Conservation (phyloP, 257 asterid species). For the Linaria vulgaris region DNA sequence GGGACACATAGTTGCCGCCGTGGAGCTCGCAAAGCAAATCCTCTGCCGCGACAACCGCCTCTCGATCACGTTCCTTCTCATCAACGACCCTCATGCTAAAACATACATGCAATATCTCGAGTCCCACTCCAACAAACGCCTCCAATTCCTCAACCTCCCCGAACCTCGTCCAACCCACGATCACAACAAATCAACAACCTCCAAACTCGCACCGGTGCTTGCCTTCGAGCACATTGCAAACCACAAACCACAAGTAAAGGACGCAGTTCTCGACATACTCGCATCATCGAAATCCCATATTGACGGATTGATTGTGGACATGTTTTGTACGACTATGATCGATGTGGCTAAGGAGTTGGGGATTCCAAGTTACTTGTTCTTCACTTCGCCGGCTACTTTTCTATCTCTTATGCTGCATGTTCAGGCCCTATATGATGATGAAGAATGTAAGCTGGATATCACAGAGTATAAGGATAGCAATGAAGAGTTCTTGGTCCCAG, state of each 20-base stretch:
- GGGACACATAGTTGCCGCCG: conserved; percentile 54
- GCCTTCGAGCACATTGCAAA: conserved; percentile 12
- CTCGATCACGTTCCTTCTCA: conserved; percentile 44
- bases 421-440: conserved; percentile 23
- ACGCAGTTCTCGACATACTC: conserved; percentile 23
- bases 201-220: neutral
- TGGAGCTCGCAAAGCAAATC: conserved; percentile 48
- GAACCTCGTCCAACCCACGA: neutral
- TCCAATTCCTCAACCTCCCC: conserved; percentile 38
- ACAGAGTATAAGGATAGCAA: conserved; percentile 6
- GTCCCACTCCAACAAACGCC: conserved; percentile 14
- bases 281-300: conserved; percentile 3
- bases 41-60: conserved; percentile 29
- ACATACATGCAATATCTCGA: conserved; percentile 15
- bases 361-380: conserved; percentile 45
- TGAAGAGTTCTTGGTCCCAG: too few relatives aligned
- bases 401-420: conserved; percentile 31
- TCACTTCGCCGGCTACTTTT: conserved; percentile 43
- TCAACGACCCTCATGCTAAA: conserved; percentile 30
- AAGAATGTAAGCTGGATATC: conserved; percentile 23
- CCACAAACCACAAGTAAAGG: conserved; percentile 35
- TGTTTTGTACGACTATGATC: conserved; percentile 42
- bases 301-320: conserved; percentile 43
- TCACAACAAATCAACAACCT: neutral
- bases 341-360: conserved; percentile 44